A percentile compares a stretch with the other conserved stretches of the same genome.
Conservation (phyloP, 2,329 filamentous ascomycete species). For the Pestalotiopsis sp. region DNA sequence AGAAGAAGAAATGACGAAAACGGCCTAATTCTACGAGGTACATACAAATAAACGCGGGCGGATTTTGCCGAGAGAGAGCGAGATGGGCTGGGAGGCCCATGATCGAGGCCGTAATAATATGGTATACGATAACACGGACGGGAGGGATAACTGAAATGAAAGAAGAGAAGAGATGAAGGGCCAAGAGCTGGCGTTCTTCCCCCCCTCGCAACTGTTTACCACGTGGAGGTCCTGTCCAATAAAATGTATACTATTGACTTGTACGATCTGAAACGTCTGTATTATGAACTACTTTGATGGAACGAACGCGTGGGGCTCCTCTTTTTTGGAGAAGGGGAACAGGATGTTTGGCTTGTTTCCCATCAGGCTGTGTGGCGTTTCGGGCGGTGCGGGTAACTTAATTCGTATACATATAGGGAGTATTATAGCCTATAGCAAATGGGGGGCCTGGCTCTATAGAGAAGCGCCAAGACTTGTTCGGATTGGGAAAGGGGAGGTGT, state of each 20-base stretch:
- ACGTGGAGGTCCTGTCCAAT: background rate
- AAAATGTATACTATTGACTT: background rate
- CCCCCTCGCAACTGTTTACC: background rate
- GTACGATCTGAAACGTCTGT: background rate
- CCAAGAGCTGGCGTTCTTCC: background rate
- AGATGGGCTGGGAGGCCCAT: no score
- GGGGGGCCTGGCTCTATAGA: background rate
- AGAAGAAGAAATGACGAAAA: background rate
- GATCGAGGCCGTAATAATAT: no score
- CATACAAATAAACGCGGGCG: background rate
- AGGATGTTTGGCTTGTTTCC: background rate
- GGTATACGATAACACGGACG: no score
- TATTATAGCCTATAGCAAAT: background rate
- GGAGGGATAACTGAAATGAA: background rate
- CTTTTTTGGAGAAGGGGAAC: background rate
- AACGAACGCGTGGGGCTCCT: background rate
- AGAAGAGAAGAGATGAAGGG: background rate
- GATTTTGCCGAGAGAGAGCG: background rate
- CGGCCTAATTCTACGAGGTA: background rate
- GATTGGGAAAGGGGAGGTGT: background rate
- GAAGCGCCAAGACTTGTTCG: background rate
- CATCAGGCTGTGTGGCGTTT: background rate
- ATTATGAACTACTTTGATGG: background rate
- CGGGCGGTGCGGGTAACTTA: background rate
- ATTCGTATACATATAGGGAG: background rate